These are phyloP conservation scores for Backusella luteola DNA, from an alignment of 192 early-diverging fungal genomes.

Conservation along the genomic window DNA sequence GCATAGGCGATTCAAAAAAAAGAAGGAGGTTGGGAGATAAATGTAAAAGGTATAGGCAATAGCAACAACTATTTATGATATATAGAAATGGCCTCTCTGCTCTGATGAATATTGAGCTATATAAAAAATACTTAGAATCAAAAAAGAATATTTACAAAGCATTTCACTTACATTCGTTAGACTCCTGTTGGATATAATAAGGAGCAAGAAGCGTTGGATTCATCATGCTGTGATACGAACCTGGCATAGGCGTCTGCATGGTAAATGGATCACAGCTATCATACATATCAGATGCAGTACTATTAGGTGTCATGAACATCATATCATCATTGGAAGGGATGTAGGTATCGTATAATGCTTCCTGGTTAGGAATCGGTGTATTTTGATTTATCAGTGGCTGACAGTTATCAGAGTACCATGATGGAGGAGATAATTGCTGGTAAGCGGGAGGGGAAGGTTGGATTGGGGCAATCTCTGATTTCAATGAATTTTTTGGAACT, in stretches of 20 bases:
- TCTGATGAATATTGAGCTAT: constrained; percentile 5
- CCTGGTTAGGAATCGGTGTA: neutral
- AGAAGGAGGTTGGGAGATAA: neutral
- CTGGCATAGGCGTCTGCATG: neutral
- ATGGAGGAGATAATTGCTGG: neutral
- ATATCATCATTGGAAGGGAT: neutral
- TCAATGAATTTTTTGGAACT: neutral
- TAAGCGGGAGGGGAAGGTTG: neutral
- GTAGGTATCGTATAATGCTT: neutral
- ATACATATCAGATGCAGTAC: constrained; percentile 6
- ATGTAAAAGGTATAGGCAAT: neutral
- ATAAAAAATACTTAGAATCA: neutral
- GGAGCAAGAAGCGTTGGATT: constrained; percentile 11
- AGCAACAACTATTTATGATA: neutral
- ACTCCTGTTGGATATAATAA: constrained; percentile 1
- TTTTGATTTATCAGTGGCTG: neutral
- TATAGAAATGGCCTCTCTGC: neutral
- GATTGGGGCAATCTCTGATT: neutral
- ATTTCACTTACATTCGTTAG: neutral
- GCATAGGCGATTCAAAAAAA: neutral
- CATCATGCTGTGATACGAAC: constrained; percentile 11
- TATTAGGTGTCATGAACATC: neutral
- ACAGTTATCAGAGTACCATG: neutral
- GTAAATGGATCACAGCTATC: neutral
- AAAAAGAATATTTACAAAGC: neutral